phyloP scores from a whole-genome alignment of 306 rosid genomes.

The Nissolia schottii region DNA sequence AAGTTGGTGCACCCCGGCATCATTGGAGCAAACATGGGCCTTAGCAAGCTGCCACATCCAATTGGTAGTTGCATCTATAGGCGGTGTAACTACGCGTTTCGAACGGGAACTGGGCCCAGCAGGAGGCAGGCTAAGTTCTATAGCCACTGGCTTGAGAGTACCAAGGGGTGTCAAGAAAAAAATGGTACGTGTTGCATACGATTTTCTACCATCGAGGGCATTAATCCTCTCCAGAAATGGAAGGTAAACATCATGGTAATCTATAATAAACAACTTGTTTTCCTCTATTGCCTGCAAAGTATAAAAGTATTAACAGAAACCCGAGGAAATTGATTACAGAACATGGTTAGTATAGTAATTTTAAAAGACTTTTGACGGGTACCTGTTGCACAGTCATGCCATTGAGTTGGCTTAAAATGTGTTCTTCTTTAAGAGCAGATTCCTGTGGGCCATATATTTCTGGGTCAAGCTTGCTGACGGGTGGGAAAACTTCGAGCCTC shows the following conservation, averaged over 20 bases:
- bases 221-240: conserved; percentile 83
- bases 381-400: conserved; percentile 96
- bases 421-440: conserved; percentile 88
- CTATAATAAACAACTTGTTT: conserved; percentile 68
- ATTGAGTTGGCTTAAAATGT: conserved; percentile 60
- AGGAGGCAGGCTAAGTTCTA: conserved; percentile 83
- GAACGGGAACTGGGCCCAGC: conserved; percentile 51
- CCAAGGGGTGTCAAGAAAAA: conserved; percentile 60
- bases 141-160: conserved; percentile 82
- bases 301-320: not conserved
- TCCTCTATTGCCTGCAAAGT: conserved; percentile 60
- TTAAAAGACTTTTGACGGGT: not conserved
- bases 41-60: conserved; percentile 97
- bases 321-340: not conserved
- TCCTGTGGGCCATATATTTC: conserved; percentile 58
- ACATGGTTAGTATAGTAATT: not conserved
- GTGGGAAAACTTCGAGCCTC: conserved; percentile 74
- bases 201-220: conserved; percentile 81
- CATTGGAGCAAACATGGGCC: conserved; percentile 85
- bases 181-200: conserved; percentile 84
- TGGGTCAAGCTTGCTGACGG: conserved; percentile 82
- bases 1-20: conserved; percentile 96
- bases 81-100: conserved; percentile 67
- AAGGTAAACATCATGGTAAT: conserved; percentile 78
- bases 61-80: conserved; percentile 68